phyloP scores from a whole-genome alignment of 345 rosid species.

The Barbarea vulgaris region DNA sequence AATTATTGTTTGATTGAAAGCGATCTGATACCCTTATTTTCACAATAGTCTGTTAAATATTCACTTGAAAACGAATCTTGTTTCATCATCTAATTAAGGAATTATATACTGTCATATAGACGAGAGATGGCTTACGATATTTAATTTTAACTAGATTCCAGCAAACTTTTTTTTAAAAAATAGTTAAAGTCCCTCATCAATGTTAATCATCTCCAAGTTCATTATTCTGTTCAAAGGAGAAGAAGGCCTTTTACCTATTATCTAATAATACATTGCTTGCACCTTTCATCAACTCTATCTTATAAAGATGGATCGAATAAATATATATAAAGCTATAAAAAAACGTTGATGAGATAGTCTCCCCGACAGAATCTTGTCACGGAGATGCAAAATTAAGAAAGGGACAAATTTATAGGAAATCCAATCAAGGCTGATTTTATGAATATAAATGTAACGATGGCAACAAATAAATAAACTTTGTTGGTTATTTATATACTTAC shows the following conservation, averaged over 20 bases:
- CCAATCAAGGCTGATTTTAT: neutral
- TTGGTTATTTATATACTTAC: neutral
- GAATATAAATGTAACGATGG: neutral
- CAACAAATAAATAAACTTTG: neutral
- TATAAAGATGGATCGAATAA: too few relatives aligned
- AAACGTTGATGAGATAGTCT: neutral
- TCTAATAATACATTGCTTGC: too few relatives aligned
- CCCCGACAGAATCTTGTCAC: neutral
- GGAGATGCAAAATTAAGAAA: neutral
- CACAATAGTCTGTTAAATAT: neutral
- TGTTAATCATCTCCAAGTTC: neutral
- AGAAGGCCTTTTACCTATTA: neutral
- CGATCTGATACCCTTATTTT: conserved; percentile 23
- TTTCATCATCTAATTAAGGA: conserved; percentile 7
- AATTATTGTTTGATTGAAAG: conserved; percentile 19
- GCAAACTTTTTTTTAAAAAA: too few relatives aligned
- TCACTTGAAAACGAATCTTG: conserved; percentile 28
- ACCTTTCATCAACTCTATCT: too few relatives aligned
- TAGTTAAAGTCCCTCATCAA: neutral
- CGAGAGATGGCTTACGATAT: conserved; percentile 17
- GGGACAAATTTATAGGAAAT: neutral
- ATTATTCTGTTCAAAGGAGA: neutral
- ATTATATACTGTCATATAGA: neutral
- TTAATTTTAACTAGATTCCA: neutral
- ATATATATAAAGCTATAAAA: too few relatives aligned